A percentile compares a stretch with the other conserved stretches of the same genome.
phyloP scores from a whole-genome alignment of 306 rosid species.

The Sechiopsis laciniata region DNA sequence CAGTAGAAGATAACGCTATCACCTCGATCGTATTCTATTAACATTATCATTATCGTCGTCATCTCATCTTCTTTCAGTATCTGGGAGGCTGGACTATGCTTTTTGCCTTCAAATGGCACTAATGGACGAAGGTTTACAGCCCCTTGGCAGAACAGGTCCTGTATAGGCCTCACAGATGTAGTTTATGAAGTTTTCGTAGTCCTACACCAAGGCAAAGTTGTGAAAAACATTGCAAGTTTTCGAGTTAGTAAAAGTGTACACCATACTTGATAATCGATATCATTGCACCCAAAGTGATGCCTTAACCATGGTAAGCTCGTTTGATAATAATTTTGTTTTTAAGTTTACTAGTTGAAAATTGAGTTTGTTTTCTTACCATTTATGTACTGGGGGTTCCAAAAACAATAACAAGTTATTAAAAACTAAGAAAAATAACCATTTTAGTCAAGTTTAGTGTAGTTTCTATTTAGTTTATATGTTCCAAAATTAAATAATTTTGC shows the following conservation, averaged over 20 bases:
- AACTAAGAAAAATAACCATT: too few relatives aligned
- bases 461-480: too few relatives aligned
- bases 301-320: not conserved
- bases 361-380: too few relatives aligned
- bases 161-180: conserved; percentile 73
- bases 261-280: not conserved
- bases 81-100: conserved; percentile 27
- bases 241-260: not conserved
- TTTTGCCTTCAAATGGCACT: conserved; percentile 23
- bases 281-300: not conserved
- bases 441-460: too few relatives aligned
- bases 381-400: too few relatives aligned
- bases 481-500: too few relatives aligned
- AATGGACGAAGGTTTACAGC: conserved; percentile 41
- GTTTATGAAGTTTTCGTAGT: conserved; percentile 61
- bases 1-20: not conserved
- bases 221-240: not conserved
- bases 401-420: too few relatives aligned
- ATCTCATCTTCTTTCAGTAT: not conserved
- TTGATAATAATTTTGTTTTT: too few relatives aligned
- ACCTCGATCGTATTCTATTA: conserved; percentile 5
- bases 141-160: conserved; percentile 35
- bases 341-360: too few relatives aligned
- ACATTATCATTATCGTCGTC: not conserved
- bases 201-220: conserved; percentile 40